Evolutionary conservation across 129 eudicot genomes (phyloP), one percentile per base, ranked within the genome.

Genomic region (Lactuca sativa): DNA sequence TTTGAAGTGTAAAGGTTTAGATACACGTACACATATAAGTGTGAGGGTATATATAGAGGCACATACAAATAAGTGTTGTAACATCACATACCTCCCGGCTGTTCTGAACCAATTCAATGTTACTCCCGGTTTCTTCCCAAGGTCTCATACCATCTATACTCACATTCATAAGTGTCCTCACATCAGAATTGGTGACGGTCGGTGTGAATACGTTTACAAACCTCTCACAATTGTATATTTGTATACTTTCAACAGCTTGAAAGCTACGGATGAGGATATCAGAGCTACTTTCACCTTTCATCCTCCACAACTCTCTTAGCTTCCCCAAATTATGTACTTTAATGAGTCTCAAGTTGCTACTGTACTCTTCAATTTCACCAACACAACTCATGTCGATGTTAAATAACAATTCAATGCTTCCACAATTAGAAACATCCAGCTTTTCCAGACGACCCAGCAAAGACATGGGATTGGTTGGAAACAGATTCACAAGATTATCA

Each of bases 81-180:
- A 40, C 9, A 40, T 60, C 12, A n/a, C 65, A 60, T 60, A 60
- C 65, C 65, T 60, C 65, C 33, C 34, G 48, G 65, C 38, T 37
- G 0, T 43, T 34, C 17, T 6, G 4, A 60, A n/a, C n/a, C 47
- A 37, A n/a, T 60, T 14, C 36, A 60, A 40, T 40, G 44, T 40
- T 40, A 7, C 44, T 40, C 2, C 38, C 48, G 8, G 9, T 32
- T 59, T 32, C 64, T 12, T 31, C 43, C 18, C 33, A 11, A 59
- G 14, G 4, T 31, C 36, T 59, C 5, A 21, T 34, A 13, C 41
- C 34, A 59, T 21, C 14, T 25, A 30, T 13, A 2, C 41, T 25
- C 14, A 59, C 34, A 40, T 59, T 59, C 12, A 40, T 59, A 59
- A 59, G 9, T 59, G 64, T 17, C 13, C 21, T 6, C 10, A 60